Conservation (phyloP, 352 stramenopile species). For the Blastocystis sp. region DNA sequence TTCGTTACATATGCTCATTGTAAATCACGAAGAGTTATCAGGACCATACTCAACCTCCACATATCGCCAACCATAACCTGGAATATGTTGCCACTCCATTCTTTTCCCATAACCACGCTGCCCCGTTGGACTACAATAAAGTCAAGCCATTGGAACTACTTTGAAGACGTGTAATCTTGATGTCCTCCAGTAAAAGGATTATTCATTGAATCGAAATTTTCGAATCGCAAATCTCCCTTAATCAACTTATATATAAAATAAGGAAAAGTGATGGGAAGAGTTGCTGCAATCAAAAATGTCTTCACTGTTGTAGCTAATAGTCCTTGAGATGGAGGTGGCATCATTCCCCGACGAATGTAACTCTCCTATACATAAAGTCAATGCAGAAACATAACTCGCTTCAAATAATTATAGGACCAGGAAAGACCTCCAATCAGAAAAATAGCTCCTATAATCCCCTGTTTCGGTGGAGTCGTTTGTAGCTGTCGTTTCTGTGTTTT, state of each 20-base stretch:
- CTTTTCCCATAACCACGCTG: slow-evolving; percentile 18
- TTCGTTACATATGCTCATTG: not conserved
- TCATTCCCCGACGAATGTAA: slow-evolving; percentile 22
- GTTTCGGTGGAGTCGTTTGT: slow-evolving; percentile 26
- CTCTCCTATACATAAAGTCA: slow-evolving; percentile 7
- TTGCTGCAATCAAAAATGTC: slow-evolving; percentile 31
- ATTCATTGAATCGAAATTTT: not conserved
- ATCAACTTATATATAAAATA: slow-evolving; percentile 13
- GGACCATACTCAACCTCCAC: slow-evolving; percentile 18
- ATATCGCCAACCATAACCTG: slow-evolving; percentile 36
- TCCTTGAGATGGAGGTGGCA: slow-evolving; percentile 7
- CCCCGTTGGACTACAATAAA: not conserved
- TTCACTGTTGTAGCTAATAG: not conserved
- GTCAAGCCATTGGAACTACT: not conserved
- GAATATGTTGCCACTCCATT: slow-evolving; percentile 50
- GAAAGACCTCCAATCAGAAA: slow-evolving; percentile 27
- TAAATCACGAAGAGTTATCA: not conserved
- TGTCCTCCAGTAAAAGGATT: not conserved
- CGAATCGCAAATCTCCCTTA: slow-evolving; percentile 1
- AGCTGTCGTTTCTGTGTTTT: slow-evolving; percentile 23
- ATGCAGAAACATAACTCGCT: not conserved
- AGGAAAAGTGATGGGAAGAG: slow-evolving; percentile 39
- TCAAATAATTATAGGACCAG: slow-evolving; percentile 58
- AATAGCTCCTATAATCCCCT: slow-evolving; percentile 43
- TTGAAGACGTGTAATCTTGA: not conserved